Evolutionary conservation across 495 filamentous ascomycete genomes (phyloP).

Genomic region (Cairneyella variabilis): DNA sequence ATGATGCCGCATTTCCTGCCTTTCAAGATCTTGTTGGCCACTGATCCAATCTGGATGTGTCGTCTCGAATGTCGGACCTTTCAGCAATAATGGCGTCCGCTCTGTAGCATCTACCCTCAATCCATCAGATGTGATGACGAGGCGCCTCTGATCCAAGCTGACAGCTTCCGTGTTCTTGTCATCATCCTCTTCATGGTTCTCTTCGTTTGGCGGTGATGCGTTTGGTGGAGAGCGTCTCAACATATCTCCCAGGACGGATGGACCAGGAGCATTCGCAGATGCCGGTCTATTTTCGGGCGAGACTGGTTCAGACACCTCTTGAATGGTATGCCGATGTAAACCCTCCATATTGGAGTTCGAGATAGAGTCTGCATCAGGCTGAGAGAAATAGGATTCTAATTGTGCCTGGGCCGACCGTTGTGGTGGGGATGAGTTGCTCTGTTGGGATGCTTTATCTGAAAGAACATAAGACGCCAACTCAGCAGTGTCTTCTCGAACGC

Average conservation of each 20-base stretch:
- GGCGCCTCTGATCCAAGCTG: neutral
- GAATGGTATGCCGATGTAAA: slow-evolving; percentile 24
- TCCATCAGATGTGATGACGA: slow-evolving; percentile 20
- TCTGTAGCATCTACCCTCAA: slow-evolving; percentile 26
- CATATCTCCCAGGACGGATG: slow-evolving; percentile 62
- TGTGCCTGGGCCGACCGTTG: slow-evolving; percentile 12
- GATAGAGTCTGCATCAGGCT: slow-evolving; percentile 10
- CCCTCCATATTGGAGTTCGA: slow-evolving; percentile 18
- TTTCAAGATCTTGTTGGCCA: slow-evolving; percentile 30
- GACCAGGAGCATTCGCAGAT: slow-evolving; percentile 33
- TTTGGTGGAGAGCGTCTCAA: slow-evolving; percentile 50
- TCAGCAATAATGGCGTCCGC: slow-evolving; percentile 30
- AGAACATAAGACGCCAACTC: slow-evolving; percentile 86
- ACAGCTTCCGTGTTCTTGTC: neutral
- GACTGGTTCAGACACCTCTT: slow-evolving; percentile 58
- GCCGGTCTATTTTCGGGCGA: slow-evolving; percentile 37
- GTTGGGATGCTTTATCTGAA: slow-evolving; percentile 44
- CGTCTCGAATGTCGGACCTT: neutral
- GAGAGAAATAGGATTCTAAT: slow-evolving; percentile 21
- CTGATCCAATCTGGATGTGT: slow-evolving; percentile 21
- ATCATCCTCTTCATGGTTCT: neutral
- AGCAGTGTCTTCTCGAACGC: slow-evolving; percentile 85
- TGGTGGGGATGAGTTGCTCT: slow-evolving; percentile 12
- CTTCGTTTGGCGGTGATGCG: slow-evolving; percentile 18
- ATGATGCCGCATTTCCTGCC: slow-evolving; percentile 21